phyloP scores from a whole-genome alignment of 306 rosid genomes.

The Vachellia pachyceras region DNA sequence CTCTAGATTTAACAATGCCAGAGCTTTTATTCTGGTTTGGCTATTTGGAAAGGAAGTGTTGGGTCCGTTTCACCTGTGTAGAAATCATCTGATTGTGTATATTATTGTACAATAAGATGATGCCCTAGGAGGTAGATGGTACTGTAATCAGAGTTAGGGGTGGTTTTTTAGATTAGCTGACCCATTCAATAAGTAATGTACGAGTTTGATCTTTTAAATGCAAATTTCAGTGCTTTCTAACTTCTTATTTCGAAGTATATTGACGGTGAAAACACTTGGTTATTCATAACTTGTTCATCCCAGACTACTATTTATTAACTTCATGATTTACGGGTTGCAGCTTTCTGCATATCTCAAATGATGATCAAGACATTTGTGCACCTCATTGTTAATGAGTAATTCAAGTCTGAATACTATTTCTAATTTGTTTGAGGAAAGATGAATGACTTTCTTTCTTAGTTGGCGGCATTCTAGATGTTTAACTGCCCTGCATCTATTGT shows the following conservation, averaged over 20 bases:
- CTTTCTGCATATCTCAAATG: background rate
- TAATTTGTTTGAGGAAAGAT: background rate
- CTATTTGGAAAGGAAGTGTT: slow-evolving; percentile 32
- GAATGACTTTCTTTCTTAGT: background rate
- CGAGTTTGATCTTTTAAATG: slow-evolving; percentile 22
- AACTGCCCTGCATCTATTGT: slow-evolving; percentile 1
- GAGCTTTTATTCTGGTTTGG: slow-evolving; percentile 38
- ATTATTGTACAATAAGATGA: slow-evolving; percentile 33
- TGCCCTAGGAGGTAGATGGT: slow-evolving; percentile 21
- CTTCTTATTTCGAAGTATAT: background rate
- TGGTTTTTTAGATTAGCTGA: slow-evolving; percentile 22
- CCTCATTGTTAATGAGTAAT: background rate
- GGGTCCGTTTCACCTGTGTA: no score
- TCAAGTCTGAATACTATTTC: background rate
- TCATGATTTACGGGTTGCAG: background rate
- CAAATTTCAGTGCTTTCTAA: slow-evolving; percentile 8
- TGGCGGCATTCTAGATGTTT: slow-evolving; percentile 30
- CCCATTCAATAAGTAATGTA: slow-evolving; percentile 5
- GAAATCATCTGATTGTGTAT: slow-evolving; percentile 35
- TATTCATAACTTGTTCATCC: background rate
- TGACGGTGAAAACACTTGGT: background rate
- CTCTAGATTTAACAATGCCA: slow-evolving; percentile 37
- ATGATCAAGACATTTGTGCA: background rate
- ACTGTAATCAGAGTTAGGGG: slow-evolving; percentile 26
- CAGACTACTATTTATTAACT: background rate